phyloP scores from a whole-genome alignment of 805 yeast genomes.

The Sungouiella blattae region DNA sequence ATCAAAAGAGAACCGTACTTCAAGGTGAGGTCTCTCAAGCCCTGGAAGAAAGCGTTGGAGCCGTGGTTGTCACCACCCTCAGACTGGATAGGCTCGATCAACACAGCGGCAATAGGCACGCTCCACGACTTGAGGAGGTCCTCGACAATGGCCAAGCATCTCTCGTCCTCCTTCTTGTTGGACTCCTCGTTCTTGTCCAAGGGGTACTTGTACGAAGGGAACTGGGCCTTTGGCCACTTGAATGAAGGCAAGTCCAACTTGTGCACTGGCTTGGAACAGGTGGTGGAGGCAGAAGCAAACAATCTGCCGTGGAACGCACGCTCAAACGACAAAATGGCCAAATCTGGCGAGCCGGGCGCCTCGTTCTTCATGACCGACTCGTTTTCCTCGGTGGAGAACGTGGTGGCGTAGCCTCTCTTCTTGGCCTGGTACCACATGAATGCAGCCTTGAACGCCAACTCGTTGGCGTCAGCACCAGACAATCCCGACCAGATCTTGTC shows the following conservation, averaged over 20 bases:
- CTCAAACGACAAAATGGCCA: slow-evolving; percentile 82
- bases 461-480: slow-evolving; percentile 87
- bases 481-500: slow-evolving; percentile 73
- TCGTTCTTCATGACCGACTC: slow-evolving; percentile 71
- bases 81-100: slow-evolving; percentile 88
- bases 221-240: slow-evolving; percentile 96
- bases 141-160: slow-evolving; percentile 78
- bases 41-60: slow-evolving; percentile 73
- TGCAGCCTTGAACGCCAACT: slow-evolving; percentile 85
- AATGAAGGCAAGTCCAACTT: slow-evolving; percentile 90
- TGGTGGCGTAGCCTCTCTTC: slow-evolving; percentile 60
- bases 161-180: slow-evolving; percentile 74
- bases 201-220: slow-evolving; percentile 83
- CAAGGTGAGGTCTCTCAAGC: slow-evolving; percentile 70
- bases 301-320: slow-evolving; percentile 93
- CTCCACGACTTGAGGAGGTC: slow-evolving; percentile 63
- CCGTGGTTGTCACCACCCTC: slow-evolving; percentile 94
- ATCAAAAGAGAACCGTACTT: slow-evolving; percentile 69
- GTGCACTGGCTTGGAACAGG: slow-evolving; percentile 93
- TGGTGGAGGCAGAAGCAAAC: slow-evolving; percentile 86
- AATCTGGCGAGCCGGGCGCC: slow-evolving; percentile 85
- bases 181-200: slow-evolving; percentile 59
- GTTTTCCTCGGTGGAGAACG: slow-evolving; percentile 67
- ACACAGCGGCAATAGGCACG: slow-evolving; percentile 80
- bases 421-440: slow-evolving; percentile 73